A percentile compares a stretch with the other conserved stretches of the same genome.
Evolutionary conservation across 371 early-diverging fungal species (phyloP).

Genomic region (Lichtheimia corymbifera): DNA sequence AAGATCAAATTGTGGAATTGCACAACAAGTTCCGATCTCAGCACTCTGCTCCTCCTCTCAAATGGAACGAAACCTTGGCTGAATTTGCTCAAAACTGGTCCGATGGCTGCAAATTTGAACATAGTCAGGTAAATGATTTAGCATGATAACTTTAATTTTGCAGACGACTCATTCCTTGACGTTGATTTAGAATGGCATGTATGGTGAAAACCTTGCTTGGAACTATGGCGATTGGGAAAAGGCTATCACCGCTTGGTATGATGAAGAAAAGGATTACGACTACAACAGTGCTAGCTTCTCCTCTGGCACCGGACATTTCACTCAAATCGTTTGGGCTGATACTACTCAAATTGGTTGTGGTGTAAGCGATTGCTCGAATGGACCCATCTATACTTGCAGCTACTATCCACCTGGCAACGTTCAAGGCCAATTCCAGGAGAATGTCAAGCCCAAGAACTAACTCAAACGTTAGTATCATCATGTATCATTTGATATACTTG

Average conservation of each 20-base stretch:
- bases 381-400: slow-evolving; percentile 48
- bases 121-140: slow-evolving; percentile 23
- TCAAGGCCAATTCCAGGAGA: slow-evolving; percentile 37
- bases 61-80: slow-evolving; percentile 44
- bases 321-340: slow-evolving; percentile 54
- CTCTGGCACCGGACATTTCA: slow-evolving; percentile 49
- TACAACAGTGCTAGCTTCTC: slow-evolving; percentile 34
- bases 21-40: slow-evolving; percentile 49
- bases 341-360: slow-evolving; percentile 58
- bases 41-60: slow-evolving; percentile 47
- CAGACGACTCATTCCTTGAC: background rate
- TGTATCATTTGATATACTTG: too few species aligned
- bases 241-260: slow-evolving; percentile 47
- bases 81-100: slow-evolving; percentile 49
- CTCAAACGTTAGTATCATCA: background rate
- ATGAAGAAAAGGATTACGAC: slow-evolving; percentile 41
- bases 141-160: too few species aligned
- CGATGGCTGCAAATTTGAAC: slow-evolving; percentile 40
- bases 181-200: slow-evolving; percentile 13
- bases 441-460: slow-evolving; percentile 26
- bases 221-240: slow-evolving; percentile 34
- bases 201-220: slow-evolving; percentile 54
- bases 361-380: slow-evolving; percentile 38
- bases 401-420: slow-evolving; percentile 35
- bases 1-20: slow-evolving; percentile 19